A percentile compares a stretch with the other conserved stretches of the same genome.
phyloP scores from a whole-genome alignment of 768 basidiomycete species.

The Rhodotorula graminis region DNA sequence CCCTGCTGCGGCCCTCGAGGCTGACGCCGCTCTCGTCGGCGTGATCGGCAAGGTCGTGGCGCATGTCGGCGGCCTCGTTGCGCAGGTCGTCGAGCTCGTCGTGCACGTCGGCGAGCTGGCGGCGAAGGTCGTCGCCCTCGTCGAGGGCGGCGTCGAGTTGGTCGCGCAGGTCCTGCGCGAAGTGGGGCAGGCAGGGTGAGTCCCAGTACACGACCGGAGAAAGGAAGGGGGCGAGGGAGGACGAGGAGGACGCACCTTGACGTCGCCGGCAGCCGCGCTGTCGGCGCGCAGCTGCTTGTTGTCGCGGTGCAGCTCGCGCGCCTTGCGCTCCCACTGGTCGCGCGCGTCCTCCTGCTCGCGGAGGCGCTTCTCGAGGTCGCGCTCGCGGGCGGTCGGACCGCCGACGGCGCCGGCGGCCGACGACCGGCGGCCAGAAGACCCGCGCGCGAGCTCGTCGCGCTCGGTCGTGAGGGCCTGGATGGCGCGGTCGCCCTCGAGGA shows the following conservation, averaged over 20 bases:
- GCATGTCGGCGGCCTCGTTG: slow-evolving; percentile 1
- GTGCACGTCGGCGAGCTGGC: slow-evolving; percentile 18
- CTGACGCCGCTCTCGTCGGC: slow-evolving; percentile 23
- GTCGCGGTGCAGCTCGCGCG: slow-evolving; percentile 40
- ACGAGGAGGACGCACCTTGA: slow-evolving; percentile 13
- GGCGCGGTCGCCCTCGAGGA: slow-evolving; percentile 37
- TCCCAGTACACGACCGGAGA: not conserved
- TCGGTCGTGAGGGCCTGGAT: slow-evolving; percentile 30
- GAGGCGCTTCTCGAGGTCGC: slow-evolving; percentile 17
- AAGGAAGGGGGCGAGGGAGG: no score
- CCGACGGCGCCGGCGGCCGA: not conserved
- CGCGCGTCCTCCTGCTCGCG: slow-evolving; percentile 35
- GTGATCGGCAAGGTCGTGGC: slow-evolving; percentile 30
- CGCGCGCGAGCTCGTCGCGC: slow-evolving; percentile 22
- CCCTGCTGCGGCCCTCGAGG: slow-evolving; percentile 9
- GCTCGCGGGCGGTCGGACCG: not conserved
- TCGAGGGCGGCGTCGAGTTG: slow-evolving; percentile 31
- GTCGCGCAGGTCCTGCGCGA: slow-evolving; percentile 50
- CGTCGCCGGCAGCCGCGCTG: slow-evolving; percentile 9
- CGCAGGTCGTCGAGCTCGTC: slow-evolving; percentile 25
- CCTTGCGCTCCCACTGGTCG: slow-evolving; percentile 41
- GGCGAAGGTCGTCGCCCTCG: slow-evolving; percentile 34
- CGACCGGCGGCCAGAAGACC: not conserved
- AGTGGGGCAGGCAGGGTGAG: not conserved
- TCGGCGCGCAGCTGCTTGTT: slow-evolving; percentile 34